A percentile compares a stretch with the other conserved stretches of the same genome.
phyloP scores from a whole-genome alignment of 1,139 yeast genomes.

The Magnusiomyces starmeri region DNA sequence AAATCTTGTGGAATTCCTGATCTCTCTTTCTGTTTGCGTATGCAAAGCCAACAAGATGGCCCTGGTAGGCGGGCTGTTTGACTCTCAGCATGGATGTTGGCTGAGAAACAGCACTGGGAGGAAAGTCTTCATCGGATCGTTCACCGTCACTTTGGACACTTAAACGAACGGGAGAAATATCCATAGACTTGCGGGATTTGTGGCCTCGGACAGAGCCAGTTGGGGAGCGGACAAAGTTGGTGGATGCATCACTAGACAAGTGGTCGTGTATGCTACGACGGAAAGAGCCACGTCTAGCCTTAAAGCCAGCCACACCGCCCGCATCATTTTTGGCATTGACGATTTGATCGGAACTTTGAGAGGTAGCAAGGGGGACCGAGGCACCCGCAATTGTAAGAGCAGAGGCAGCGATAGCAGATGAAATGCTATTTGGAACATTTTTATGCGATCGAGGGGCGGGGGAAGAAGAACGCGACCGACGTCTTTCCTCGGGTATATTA shows the following conservation, averaged over 20 bases:
- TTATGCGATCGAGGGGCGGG: background rate
- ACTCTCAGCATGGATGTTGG: slow-evolving; percentile 12
- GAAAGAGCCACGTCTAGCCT: background rate
- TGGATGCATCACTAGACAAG: background rate
- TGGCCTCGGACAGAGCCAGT: background rate
- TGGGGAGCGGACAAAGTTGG: background rate
- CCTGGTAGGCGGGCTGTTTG: slow-evolving; percentile 34
- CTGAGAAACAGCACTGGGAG: background rate
- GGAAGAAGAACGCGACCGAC: background rate
- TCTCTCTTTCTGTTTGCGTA: slow-evolving; percentile 64
- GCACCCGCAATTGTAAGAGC: background rate
- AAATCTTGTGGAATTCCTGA: slow-evolving; percentile 70
- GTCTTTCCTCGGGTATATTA: background rate
- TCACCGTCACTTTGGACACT: background rate
- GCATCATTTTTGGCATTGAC: background rate
- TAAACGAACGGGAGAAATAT: background rate
- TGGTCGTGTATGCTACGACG: background rate
- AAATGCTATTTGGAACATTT: background rate
- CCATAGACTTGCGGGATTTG: background rate
- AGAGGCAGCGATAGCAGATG: slow-evolving; percentile 4
- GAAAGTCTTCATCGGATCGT: background rate
- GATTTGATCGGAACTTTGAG: background rate
- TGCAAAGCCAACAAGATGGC: slow-evolving; percentile 38
- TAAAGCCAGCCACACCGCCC: background rate
- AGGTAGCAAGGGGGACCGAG: background rate